Conservation (phyloP, 306 rosid genomes). For the Casuarina cunninghamiana region DNA sequence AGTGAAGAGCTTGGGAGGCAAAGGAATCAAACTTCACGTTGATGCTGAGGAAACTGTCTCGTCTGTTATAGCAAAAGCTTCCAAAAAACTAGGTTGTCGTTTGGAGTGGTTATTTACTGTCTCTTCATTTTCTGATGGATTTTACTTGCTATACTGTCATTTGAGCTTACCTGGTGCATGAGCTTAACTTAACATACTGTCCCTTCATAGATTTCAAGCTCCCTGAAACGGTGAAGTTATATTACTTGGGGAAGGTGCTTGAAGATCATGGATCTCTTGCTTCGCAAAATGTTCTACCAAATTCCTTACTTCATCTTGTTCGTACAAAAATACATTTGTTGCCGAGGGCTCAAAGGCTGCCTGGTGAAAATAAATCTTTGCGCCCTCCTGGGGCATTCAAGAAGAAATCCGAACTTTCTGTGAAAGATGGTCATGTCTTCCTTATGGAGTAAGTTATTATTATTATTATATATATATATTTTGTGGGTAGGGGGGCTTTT, state of each 20-base stretch:
- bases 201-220: conserved; percentile 70
- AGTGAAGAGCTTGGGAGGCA: conserved; percentile 93
- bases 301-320: conserved; percentile 93
- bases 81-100: conserved; percentile 91
- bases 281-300: conserved; percentile 84
- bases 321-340: conserved; percentile 76
- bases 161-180: conserved; percentile 8
- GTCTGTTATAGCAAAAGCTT: conserved; percentile 80
- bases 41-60: conserved; percentile 77
- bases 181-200: conserved; percentile 8
- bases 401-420: conserved; percentile 93
- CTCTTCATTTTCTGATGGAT: background rate
- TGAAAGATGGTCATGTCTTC: conserved; percentile 94
- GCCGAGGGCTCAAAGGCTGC: conserved; percentile 83
- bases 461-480: too few species aligned
- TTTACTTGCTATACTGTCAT: background rate
- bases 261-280: conserved; percentile 69
- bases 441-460: conserved; percentile 79
- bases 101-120: conserved; percentile 13
- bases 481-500: too few species aligned
- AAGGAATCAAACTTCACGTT: conserved; percentile 80
- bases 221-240: conserved; percentile 67
- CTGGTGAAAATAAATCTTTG: conserved; percentile 82
- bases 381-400: conserved; percentile 99
- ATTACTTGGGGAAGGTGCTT: conserved; percentile 81